Base-by-base conservation (phyloP, 371 early-diverging fungal species). In the Haplosporangium sp. region DNA sequence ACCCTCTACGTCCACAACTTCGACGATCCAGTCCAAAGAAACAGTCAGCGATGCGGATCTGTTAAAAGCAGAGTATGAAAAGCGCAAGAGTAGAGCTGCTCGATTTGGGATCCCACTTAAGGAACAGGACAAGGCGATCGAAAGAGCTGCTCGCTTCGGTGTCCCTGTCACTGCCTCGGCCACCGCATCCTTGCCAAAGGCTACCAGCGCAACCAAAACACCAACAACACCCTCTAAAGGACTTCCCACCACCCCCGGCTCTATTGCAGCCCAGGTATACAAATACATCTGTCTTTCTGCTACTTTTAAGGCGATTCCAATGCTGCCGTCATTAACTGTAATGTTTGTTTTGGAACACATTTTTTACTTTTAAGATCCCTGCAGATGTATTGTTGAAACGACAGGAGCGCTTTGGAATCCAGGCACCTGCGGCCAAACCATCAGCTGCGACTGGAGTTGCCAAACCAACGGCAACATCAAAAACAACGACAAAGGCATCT, bases 131-230 rank as follows among this genome's bases (percentile, higher is more conserved):
- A 81, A 71, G 59, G 71, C 71, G 0, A 18, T 85, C 16, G 87
- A 88, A 54, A 80, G 90, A 38, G 87, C 88, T 46, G 88, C 86
- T 53, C 83, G 88, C 50, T 89, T 89, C 68, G 86, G 86, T 36
- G 83, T 86, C n/a, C 62, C 81, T n/a, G 67, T 70, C 50, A 42
- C 71, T 9, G 56, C 66, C 13, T 13, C 62, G 1, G 62, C 51
- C 23, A 62, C 77, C 7, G 67, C 64, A 9, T 69, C 76, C 29
- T 55, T 69, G 58, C 64, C 67, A 5, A 76, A 67, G 55, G 60
- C 67, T 5, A 53, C 77, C 12, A 62, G 59, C 20, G 23, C 51
- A 9, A 50, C 59, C 2, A 20, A 40, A 47, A 48, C 29, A 21
- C 5, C 50, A 18, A 3, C 63, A 10, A 18, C 73, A 29, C 20